Evolutionary conservation across 1,284 basidiomycete species (phyloP), one percentile per base, ranked within the genome.

Genomic region (Waitea zeae): DNA sequence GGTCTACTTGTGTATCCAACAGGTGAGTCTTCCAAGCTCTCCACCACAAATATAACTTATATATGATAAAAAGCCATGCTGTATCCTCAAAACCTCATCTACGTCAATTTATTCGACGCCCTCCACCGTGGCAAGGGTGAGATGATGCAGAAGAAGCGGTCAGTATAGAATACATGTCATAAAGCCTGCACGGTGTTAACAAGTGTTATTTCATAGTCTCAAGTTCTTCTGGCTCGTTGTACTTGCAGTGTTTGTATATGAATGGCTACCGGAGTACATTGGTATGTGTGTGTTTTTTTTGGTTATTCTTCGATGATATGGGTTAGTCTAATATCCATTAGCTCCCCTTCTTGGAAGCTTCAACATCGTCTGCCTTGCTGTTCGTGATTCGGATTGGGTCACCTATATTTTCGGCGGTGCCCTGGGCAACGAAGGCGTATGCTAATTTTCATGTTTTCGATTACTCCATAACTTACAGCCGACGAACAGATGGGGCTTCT

Each of bases 11-110:
- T n/a, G n/a, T n/a, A n/a, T n/a, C n/a, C n/a, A n/a, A n/a, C n/a
- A n/a, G n/a, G n/a, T n/a, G n/a, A n/a, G n/a, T n/a, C n/a, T n/a
- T n/a, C n/a, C n/a, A n/a, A n/a, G n/a, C n/a, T n/a, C n/a, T n/a
- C n/a, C n/a, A n/a, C n/a, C n/a, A n/a, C n/a, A n/a, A n/a, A n/a
- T n/a, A n/a, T n/a, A n/a, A n/a, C n/a, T n/a, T n/a, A n/a, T n/a
- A n/a, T 57, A 57, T 2, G 56, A n/a, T n/a, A n/a, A n/a, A n/a
- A n/a, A n/a, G 7, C 24, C 9, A 26, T 26, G 3, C 9, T 13
- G 3, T 44, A 36, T 27, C 42, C 41, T 3, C 31, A 39, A 30
- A 13, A 42, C 28, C 36, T 44, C 18, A 39, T 41, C 22, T 35
- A 36, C 31, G 42, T 49, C 38, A 37, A 46, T 31, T 39, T 49